These are phyloP conservation scores for Ochromonadaceae sp. DNA, from an alignment of 352 stramenopile genomes.

Conservation along the genomic window DNA sequence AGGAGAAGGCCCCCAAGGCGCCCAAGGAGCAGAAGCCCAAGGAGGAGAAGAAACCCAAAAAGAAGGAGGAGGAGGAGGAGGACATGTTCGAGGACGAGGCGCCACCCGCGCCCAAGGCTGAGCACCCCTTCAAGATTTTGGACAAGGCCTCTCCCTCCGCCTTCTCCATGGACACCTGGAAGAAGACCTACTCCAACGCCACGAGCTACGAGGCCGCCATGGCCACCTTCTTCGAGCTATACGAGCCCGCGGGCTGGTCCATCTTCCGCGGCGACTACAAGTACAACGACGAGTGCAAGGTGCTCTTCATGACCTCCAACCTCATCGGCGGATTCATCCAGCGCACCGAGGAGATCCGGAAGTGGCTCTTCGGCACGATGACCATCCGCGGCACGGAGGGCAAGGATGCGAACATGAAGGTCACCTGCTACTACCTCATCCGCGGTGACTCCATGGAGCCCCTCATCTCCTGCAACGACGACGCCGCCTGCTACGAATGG, in stretches of 20 bases:
- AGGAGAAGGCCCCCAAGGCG: no score
- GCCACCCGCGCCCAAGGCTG: no score
- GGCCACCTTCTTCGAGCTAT: conserved; percentile 70
- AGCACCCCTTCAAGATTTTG: conserved; percentile 63
- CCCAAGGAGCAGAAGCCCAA: conserved; percentile 20
- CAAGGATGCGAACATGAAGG: conserved; percentile 47
- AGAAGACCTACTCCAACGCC: conserved; percentile 77
- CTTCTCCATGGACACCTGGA: conserved; percentile 68
- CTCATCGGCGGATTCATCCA: conserved; percentile 67
- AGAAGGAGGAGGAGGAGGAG: conserved; percentile 35
- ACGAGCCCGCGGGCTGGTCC: conserved; percentile 66
- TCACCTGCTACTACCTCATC: conserved; percentile 68
- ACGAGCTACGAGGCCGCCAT: conserved; percentile 52
- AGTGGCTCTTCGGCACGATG: conserved; percentile 47
- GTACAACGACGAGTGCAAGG: conserved; percentile 78
- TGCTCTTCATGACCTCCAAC: conserved; percentile 80
- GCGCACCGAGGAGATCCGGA: conserved; percentile 68
- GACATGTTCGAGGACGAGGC: conserved; percentile 28
- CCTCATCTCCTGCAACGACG: conserved; percentile 68
- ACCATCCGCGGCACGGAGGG: conserved; percentile 31
- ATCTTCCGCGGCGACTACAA: conserved; percentile 78
- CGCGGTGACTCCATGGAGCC: conserved; percentile 61
- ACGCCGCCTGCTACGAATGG: conserved; percentile 81
- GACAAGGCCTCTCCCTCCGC: conserved; percentile 56
- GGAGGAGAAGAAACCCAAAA: conserved; percentile 19